These are phyloP conservation scores for Arachis hypogaea DNA, from an alignment of 306 rosid genomes.

Conservation along the genomic window DNA sequence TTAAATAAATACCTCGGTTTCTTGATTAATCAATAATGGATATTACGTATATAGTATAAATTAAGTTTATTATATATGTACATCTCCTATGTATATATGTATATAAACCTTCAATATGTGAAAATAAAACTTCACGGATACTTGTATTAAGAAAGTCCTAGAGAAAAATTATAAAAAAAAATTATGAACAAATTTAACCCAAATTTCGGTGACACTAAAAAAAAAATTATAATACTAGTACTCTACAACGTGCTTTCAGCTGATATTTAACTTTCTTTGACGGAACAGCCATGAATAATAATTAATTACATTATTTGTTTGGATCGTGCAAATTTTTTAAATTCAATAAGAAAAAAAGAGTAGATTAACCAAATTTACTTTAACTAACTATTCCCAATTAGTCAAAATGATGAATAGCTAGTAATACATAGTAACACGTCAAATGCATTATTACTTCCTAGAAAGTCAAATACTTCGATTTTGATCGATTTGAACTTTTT, in stretches of 20 bases:
- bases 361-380: not conserved
- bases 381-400: not conserved
- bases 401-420: not conserved
- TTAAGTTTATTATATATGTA: too few relatives aligned
- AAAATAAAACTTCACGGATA: not conserved
- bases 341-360: not conserved
- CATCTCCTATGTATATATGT: too few relatives aligned
- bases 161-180: too few relatives aligned
- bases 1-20: too few relatives aligned
- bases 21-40: too few relatives aligned
- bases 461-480: slow-evolving; percentile 9
- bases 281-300: not conserved
- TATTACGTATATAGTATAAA: too few relatives aligned
- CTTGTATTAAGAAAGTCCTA: not conserved
- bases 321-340: not conserved
- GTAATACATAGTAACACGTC: not conserved
- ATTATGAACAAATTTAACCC: too few relatives aligned
- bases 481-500: not conserved
- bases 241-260: too few relatives aligned
- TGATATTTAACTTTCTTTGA: too few relatives aligned
- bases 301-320: not conserved
- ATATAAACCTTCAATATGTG: not conserved
- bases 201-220: too few relatives aligned
- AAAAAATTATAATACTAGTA: too few relatives aligned
- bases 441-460: not conserved